Evolutionary conservation across 139 green algal species (phyloP), one percentile per base, ranked within the genome.

Genomic region (Tetraselmis striata): DNA sequence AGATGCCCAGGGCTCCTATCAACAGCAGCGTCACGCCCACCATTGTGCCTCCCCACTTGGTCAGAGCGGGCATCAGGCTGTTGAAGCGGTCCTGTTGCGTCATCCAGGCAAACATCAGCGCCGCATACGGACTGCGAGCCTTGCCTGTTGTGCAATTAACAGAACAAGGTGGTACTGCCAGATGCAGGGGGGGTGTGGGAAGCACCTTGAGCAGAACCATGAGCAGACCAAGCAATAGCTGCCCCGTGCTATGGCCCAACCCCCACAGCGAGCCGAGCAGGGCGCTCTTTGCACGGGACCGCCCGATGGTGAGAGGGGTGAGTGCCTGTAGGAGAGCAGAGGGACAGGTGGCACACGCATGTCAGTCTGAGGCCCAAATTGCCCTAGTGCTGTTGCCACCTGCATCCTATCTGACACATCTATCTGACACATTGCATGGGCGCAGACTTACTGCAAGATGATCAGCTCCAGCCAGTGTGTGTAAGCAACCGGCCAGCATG

Each of bases 251-350:
- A 87, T 99, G 97, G 23, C 97, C 96, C 85, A 96, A 95, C 2
- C 97, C 96, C 97, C 97, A 99, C 29, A 99, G 92, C 23, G 94
- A 94, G n/a, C 96, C 96, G 77, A 99, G 87, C 29, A 93, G 83
- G 1, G 93, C 93, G 26, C 92, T 94, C 32, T 89, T 83, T 30
- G 93, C 74, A 23, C 90, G 87, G 81, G 85, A 92, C 26, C 93
- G 89, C 0, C 96, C 96, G n/a, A 99, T 96, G 59, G 96, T 97
- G 5, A 99, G 87, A 1, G 96, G 96, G 0, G 96, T 96, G 0
- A 99, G 86, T 0, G 94, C 96, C 92, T 95, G 91, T 29, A 78
- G 1, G 1, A 59, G 1, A 77, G 74, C 75, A 1, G 28, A 25
- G 2, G 31, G 18, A 0, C 0, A 78, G 1, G 1, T 31, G 22